These are phyloP conservation scores for Mitragyna speciosa DNA, from an alignment of 257 asterid genomes.

Conservation along the genomic window DNA sequence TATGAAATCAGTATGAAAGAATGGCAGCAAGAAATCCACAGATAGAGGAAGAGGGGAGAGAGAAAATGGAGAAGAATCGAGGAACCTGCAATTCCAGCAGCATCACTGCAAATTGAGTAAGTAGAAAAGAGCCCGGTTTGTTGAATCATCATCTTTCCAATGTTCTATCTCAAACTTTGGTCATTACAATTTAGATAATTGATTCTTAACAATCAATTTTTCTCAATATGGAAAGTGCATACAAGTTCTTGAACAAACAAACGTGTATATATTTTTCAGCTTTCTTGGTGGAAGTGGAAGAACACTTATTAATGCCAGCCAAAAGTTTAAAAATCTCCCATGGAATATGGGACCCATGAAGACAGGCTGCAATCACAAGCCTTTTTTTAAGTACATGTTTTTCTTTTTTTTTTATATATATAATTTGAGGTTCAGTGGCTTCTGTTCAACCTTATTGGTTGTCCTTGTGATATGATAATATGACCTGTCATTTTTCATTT, in stretches of 20 bases:
- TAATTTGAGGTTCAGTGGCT: no score
- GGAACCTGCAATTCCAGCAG: conserved; percentile 81
- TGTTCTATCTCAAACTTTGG: not conserved
- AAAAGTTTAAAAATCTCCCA: not conserved
- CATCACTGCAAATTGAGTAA: conserved; percentile 50
- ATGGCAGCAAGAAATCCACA: not conserved
- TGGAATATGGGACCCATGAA: not conserved
- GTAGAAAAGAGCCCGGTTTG: conserved; percentile 43
- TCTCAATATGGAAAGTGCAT: not conserved
- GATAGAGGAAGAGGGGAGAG: not conserved
- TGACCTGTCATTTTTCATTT: no score
- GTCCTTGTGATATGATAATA: no score
- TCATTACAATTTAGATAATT: not conserved
- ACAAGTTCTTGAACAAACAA: not conserved
- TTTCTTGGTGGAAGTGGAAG: not conserved
- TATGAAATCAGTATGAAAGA: not conserved
- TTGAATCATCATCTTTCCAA: conserved; percentile 14
- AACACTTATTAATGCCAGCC: conserved; percentile 9
- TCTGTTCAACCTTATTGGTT: no score
- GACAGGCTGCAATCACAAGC: not conserved
- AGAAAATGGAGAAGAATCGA: conserved; percentile 1
- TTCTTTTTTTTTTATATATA: no score
- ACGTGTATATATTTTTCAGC: not conserved
- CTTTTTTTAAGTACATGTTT: no score
- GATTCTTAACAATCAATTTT: no score